Percentiles rank a stretch among this genome's conserved stretches.
phyloP scores from a whole-genome alignment of 805 yeast genomes.

The Ogataea paradorogensis region DNA sequence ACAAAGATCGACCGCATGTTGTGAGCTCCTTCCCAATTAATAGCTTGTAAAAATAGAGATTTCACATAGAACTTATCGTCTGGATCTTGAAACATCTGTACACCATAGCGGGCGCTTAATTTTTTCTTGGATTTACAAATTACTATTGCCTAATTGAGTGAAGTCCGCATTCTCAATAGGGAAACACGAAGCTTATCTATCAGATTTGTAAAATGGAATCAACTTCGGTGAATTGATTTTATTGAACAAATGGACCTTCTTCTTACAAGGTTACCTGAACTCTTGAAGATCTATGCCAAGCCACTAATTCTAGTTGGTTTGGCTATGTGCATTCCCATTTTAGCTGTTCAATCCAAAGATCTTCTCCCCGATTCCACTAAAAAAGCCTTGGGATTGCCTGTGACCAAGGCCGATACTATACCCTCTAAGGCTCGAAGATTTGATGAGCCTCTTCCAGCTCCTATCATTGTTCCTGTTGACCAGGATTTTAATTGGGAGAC shows the following conservation, averaged over 20 bases:
- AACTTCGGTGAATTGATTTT: neutral
- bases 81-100: neutral
- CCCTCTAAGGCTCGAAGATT: neutral
- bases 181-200: constrained; percentile 2
- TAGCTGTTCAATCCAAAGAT: constrained; percentile 5
- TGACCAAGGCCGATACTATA: neutral
- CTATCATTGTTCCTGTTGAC: constrained; percentile 31
- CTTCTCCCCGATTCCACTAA: constrained; percentile 3
- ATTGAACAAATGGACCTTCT: constrained; percentile 2
- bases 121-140: neutral
- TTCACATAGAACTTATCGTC: neutral
- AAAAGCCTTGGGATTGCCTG: constrained; percentile 2
- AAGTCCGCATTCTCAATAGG: neutral
- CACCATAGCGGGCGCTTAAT: neutral
- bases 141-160: neutral
- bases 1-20: constrained; percentile 47
- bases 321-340: constrained; percentile 7
- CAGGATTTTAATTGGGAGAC: constrained; percentile 42
- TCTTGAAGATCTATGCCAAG: constrained; percentile 3
- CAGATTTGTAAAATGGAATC: neutral
- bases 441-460: constrained; percentile 11
- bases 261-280: constrained; percentile 1
- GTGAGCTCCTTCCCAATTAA: constrained; percentile 1
- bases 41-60: constrained; percentile 13
- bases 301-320: constrained; percentile 10